phyloP scores from a whole-genome alignment of 202 grass and related monocot genomes.

The Hordeum pubiflorum region DNA sequence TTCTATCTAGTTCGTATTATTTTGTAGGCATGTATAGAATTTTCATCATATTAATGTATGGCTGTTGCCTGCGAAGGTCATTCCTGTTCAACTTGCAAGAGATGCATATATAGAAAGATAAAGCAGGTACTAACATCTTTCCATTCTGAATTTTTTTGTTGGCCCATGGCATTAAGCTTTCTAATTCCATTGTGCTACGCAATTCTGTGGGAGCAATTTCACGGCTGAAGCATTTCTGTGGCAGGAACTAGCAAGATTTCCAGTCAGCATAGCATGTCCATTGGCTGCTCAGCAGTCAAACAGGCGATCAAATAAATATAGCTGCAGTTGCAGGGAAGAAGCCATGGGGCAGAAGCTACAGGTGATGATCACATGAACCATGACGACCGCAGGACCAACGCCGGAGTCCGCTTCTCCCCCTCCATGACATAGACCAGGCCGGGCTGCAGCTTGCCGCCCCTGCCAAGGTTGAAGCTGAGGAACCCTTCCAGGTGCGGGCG shows the following conservation, averaged over 20 bases:
- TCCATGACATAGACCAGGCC: slow-evolving; percentile 38
- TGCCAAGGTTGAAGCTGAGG: slow-evolving; percentile 60
- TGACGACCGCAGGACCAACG: slow-evolving; percentile 39
- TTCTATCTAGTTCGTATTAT: not conserved
- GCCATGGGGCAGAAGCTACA: no score
- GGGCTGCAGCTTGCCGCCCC: slow-evolving; percentile 52
- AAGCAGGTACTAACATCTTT: no score
- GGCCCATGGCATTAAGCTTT: no score
- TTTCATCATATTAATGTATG: no score
- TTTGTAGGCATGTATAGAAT: not conserved
- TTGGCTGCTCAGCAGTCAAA: not conserved
- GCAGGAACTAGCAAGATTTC: not conserved
- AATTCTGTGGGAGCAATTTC: no score
- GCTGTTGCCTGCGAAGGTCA: no score
- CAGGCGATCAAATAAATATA: not conserved
- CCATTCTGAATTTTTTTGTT: no score
- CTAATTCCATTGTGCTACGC: no score
- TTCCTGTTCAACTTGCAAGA: no score
- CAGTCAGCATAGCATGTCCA: not conserved
- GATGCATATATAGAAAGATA: no score
- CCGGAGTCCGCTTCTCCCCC: slow-evolving; percentile 11
- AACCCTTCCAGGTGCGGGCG: slow-evolving; percentile 55
- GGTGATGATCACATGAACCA: slow-evolving; percentile 43
- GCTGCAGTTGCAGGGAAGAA: not conserved
- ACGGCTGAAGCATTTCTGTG: no score